Evolutionary conservation across 768 basidiomycete genomes (phyloP).

Genomic region (Termitomyces sp.): DNA sequence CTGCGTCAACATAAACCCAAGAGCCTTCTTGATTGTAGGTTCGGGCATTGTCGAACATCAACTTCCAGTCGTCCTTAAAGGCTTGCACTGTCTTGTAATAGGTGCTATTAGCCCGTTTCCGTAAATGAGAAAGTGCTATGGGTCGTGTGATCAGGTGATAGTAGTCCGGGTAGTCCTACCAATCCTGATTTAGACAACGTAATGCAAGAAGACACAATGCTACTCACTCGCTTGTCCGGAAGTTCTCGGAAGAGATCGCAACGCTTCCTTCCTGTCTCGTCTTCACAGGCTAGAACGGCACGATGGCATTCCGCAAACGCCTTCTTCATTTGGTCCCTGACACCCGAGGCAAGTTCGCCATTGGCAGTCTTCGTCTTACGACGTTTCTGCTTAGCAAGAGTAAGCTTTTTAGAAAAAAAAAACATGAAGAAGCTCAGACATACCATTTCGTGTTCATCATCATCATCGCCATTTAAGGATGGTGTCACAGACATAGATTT

Average conservation of each 20-base stretch:
- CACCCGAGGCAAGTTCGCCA: constrained; percentile 52
- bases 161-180: constrained; percentile 87
- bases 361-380: constrained; percentile 63
- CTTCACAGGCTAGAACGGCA: constrained; percentile 70
- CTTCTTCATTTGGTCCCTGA: constrained; percentile 81
- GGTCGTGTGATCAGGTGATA: constrained; percentile 85
- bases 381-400: constrained; percentile 59
- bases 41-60: constrained; percentile 93
- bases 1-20: constrained; percentile 92
- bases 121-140: constrained; percentile 84
- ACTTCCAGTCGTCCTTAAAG: constrained; percentile 77
- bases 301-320: constrained; percentile 73
- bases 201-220: neutral
- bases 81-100: constrained; percentile 72
- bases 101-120: constrained; percentile 64
- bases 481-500: constrained; percentile 79
- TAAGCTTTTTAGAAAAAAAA: neutral
- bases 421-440: neutral
- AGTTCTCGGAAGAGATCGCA: constrained; percentile 86
- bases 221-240: constrained; percentile 70
- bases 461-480: constrained; percentile 75
- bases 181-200: constrained; percentile 15
- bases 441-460: constrained; percentile 31
- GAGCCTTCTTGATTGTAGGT: constrained; percentile 94
- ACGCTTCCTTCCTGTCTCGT: constrained; percentile 71